Evolutionary conservation across 2,329 filamentous ascomycete genomes (phyloP).

Genomic region (Talaromyces atroroseus): DNA sequence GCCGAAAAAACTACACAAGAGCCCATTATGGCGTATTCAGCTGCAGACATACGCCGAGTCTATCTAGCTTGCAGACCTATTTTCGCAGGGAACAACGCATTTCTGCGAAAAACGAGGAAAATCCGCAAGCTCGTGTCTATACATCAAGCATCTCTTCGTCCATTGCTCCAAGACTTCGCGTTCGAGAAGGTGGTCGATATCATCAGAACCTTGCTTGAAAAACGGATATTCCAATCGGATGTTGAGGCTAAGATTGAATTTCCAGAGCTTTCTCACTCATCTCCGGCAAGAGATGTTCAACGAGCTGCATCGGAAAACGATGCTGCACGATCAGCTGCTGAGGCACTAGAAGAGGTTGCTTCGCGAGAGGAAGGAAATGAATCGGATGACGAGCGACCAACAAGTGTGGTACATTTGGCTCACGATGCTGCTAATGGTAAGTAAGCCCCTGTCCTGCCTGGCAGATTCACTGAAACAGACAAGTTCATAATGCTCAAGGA

Average conservation of each 20-base stretch:
- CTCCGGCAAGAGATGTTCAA: slow-evolving; percentile 21
- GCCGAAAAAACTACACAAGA: background rate
- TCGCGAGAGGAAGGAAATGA: slow-evolving; percentile 18
- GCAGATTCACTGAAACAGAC: background rate
- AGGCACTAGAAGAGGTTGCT: slow-evolving; percentile 18
- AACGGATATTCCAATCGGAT: slow-evolving; percentile 29
- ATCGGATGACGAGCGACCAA: slow-evolving; percentile 3
- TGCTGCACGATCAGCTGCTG: slow-evolving; percentile 23
- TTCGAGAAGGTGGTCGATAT: slow-evolving; percentile 4
- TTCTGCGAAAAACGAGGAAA: slow-evolving; percentile 4
- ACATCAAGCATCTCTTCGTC: background rate
- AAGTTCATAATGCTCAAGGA: background rate
- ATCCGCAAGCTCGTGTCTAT: slow-evolving; percentile 1
- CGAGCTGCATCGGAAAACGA: slow-evolving; percentile 27
- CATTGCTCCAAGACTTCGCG: slow-evolving; percentile 2
- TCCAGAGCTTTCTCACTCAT: slow-evolving; percentile 28
- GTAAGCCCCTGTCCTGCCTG: background rate
- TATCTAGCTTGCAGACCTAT: slow-evolving; percentile 11
- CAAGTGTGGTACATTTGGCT: background rate
- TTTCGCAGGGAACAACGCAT: slow-evolving; percentile 3
- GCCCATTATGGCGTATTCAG: slow-evolving; percentile 14
- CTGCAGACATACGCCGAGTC: slow-evolving; percentile 4
- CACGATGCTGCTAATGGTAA: background rate
- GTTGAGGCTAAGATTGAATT: slow-evolving; percentile 29
- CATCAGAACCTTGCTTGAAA: slow-evolving; percentile 6